These are phyloP conservation scores for Amanita phalloides DNA, from an alignment of 768 basidiomycete genomes.

Conservation along the genomic window DNA sequence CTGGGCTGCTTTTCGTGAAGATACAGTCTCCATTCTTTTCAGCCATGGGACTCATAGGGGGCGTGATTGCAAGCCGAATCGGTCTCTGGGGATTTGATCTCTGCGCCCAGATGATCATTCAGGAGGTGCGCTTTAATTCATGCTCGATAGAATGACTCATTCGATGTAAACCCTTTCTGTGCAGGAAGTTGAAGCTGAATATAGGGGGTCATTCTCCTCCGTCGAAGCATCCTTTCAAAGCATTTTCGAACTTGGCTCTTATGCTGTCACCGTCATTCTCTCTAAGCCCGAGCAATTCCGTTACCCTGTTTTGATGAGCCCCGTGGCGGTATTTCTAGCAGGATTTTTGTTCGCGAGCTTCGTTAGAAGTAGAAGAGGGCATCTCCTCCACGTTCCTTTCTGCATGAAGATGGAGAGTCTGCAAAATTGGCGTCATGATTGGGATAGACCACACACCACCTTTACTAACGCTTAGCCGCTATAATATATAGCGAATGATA, in stretches of 20 bases:
- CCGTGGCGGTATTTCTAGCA: slow-evolving; percentile 9
- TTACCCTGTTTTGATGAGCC: slow-evolving; percentile 15
- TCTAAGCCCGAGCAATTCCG: slow-evolving; percentile 17
- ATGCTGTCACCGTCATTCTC: slow-evolving; percentile 14
- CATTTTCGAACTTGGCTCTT: slow-evolving; percentile 16
- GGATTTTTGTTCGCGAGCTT: slow-evolving; percentile 12
- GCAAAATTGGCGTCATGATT: neutral
- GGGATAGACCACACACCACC: slow-evolving; percentile 1
- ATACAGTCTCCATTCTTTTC: slow-evolving; percentile 3
- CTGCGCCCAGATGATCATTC: slow-evolving; percentile 16
- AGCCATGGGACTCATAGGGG: slow-evolving; percentile 12
- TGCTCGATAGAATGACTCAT: neutral
- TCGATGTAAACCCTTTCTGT: neutral
- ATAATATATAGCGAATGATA: slow-evolving; percentile 11
- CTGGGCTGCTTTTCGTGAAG: slow-evolving; percentile 11
- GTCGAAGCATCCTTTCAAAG: slow-evolving; percentile 18
- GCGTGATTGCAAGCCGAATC: slow-evolving; percentile 15
- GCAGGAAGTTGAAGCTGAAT: slow-evolving; percentile 13
- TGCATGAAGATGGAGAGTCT: neutral
- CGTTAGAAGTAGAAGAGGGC: slow-evolving; percentile 14
- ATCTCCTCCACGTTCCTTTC: slow-evolving; percentile 12
- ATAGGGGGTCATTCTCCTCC: slow-evolving; percentile 16
- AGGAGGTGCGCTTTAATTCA: slow-evolving; percentile 10
- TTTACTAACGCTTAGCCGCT: slow-evolving; percentile 8
- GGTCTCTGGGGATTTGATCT: slow-evolving; percentile 22